A percentile compares a stretch with the other conserved stretches of the same genome.
Evolutionary conservation across 148 eudicot genomes (phyloP).

Genomic region (Cornus kousa): DNA sequence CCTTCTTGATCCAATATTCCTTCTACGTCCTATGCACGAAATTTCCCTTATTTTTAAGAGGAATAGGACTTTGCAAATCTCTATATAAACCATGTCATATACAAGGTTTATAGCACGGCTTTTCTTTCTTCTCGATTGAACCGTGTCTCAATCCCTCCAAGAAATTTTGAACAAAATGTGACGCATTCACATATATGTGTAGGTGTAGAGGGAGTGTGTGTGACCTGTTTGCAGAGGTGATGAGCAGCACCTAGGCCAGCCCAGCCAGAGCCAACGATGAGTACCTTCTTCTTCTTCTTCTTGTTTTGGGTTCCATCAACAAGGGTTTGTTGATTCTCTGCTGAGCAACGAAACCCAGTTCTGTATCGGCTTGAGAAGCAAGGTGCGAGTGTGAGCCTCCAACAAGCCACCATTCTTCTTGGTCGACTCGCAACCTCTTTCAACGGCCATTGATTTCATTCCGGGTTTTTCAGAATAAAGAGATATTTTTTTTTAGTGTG

Average conservation of each 20-base stretch:
- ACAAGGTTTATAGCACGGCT: too few relatives aligned
- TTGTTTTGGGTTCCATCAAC: slow-evolving; percentile 15
- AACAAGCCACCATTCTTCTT: slow-evolving; percentile 17
- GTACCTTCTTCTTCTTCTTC: slow-evolving; percentile 49
- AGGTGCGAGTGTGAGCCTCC: slow-evolving; percentile 19
- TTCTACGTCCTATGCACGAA: too few relatives aligned
- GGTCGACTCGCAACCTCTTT: background rate
- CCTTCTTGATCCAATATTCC: too few relatives aligned
- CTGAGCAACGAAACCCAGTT: slow-evolving; percentile 39
- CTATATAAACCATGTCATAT: too few relatives aligned
- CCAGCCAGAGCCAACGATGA: slow-evolving; percentile 79
- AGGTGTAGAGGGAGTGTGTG: too few relatives aligned
- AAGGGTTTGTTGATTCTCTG: slow-evolving; percentile 34
- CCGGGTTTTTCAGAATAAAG: background rate
- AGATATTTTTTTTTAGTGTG: too few relatives aligned
- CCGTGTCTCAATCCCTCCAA: too few relatives aligned
- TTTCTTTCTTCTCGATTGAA: too few relatives aligned
- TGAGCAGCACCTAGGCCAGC: slow-evolving; percentile 79
- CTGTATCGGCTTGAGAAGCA: slow-evolving; percentile 13
- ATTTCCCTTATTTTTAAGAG: too few relatives aligned
- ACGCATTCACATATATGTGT: too few relatives aligned
- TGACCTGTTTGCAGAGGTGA: slow-evolving; percentile 72
- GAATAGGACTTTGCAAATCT: too few relatives aligned
- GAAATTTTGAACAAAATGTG: too few relatives aligned
- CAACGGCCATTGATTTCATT: background rate